Evolutionary conservation across 164 flowering plant genomes (phyloP).

Genomic region (Vitis amurensis): DNA sequence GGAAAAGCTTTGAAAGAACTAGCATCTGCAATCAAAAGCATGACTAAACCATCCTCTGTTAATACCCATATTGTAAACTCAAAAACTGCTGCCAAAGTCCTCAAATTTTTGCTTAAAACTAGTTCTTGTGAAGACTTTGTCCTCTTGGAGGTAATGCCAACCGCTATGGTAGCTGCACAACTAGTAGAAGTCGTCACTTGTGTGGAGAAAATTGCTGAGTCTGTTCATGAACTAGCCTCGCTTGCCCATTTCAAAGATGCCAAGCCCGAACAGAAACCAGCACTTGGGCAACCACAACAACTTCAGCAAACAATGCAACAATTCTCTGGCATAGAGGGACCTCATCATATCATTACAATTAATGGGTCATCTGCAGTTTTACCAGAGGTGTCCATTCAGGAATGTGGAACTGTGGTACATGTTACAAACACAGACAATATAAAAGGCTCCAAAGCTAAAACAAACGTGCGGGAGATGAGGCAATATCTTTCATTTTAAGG

Average conservation of each 20-base stretch:
- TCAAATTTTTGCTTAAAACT: constrained; percentile 33
- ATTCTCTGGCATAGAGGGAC: no score
- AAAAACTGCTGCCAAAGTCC: constrained; percentile 29
- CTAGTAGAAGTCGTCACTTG: constrained; percentile 42
- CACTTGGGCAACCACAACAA: no score
- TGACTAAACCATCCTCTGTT: constrained; percentile 24
- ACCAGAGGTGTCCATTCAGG: no score
- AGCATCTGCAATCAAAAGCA: constrained; percentile 28
- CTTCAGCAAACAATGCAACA: no score
- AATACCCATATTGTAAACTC: constrained; percentile 23
- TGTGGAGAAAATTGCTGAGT: constrained; percentile 40
- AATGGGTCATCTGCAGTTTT: no score
- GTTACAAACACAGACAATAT: no score
- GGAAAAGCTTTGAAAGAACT: constrained; percentile 43
- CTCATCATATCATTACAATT: no score
- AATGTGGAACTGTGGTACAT: no score
- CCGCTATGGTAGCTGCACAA: constrained; percentile 42
- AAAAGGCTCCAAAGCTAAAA: no score
- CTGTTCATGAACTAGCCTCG: constrained; percentile 47
- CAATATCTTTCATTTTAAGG: no score
- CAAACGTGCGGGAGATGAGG: no score
- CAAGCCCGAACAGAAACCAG: not conserved
- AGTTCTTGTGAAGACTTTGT: constrained; percentile 23
- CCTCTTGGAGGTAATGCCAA: constrained; percentile 38
- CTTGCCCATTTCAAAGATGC: constrained; percentile 31